These are phyloP conservation scores for Iris pallida DNA, from an alignment of 116 monocot species.

Conservation along the genomic window DNA sequence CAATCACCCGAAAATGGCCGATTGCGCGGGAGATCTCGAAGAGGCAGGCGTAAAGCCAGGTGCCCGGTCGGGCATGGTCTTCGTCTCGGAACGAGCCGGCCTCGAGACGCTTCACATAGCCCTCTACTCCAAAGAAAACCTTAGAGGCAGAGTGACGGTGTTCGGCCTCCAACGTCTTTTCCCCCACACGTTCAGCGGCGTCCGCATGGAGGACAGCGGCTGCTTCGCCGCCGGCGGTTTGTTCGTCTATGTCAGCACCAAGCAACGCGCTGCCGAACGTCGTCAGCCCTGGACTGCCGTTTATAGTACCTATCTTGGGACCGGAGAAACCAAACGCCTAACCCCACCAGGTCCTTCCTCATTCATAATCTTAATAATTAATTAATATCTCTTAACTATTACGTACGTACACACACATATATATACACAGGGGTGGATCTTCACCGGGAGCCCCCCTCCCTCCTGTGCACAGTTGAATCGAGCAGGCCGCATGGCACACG, in stretches of 20 bases:
- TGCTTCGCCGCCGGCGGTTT: conserved; percentile 4
- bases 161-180: neutral
- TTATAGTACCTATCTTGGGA: conserved; percentile 3
- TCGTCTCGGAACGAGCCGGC: neutral
- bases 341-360: neutral
- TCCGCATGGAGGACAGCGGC: conserved; percentile 4
- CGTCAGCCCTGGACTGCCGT: conserved; percentile 8
- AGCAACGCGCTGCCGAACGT: neutral
- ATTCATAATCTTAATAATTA: neutral
- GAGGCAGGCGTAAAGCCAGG: no score
- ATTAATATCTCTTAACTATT: no score
- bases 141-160: no score
- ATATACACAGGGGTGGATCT: no score
- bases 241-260: neutral
- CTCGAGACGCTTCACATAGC: neutral
- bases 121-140: neutral
- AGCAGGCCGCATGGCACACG: no score
- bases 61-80: conserved; percentile 4
- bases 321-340: no score
- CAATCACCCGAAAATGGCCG: no score
- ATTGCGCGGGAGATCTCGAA: no score
- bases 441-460: no score
- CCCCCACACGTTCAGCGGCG: neutral
- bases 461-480: no score
- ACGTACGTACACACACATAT: no score